These are phyloP conservation scores for Daldinia concentrica DNA, from an alignment of 495 filamentous ascomycete genomes.

Conservation along the genomic window DNA sequence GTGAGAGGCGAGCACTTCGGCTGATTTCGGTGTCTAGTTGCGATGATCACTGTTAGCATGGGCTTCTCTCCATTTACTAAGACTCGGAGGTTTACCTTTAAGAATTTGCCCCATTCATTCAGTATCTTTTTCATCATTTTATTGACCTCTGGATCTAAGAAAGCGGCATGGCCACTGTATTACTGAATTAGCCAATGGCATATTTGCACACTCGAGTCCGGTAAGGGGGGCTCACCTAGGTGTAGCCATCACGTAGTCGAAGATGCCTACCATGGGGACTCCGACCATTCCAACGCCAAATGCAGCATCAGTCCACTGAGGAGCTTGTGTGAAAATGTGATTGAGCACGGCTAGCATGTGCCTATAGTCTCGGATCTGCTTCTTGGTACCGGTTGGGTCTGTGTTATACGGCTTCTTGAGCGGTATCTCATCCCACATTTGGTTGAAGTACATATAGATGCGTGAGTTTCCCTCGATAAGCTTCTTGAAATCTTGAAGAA, in stretches of 20 bases:
- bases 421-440: slow-evolving; percentile 77
- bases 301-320: slow-evolving; percentile 66
- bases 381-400: slow-evolving; percentile 65
- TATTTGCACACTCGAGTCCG: slow-evolving; percentile 36
- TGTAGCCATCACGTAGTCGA: slow-evolving; percentile 80
- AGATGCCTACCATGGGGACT: slow-evolving; percentile 71
- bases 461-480: slow-evolving; percentile 58
- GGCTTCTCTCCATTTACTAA: neutral
- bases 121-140: slow-evolving; percentile 72
- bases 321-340: slow-evolving; percentile 68
- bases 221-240: slow-evolving; percentile 60
- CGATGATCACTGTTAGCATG: neutral
- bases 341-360: slow-evolving; percentile 74
- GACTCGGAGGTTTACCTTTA: slow-evolving; percentile 48
- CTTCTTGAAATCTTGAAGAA: slow-evolving; percentile 57
- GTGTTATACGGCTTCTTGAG: slow-evolving; percentile 62
- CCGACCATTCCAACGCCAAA: slow-evolving; percentile 70
- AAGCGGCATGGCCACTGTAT: slow-evolving; percentile 68
- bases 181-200: slow-evolving; percentile 64
- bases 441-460: slow-evolving; percentile 62
- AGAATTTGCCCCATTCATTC: slow-evolving; percentile 71
- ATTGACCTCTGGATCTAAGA: slow-evolving; percentile 74
- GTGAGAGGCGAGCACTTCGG: slow-evolving; percentile 62
- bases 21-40: slow-evolving; percentile 61
- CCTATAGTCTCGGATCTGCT: slow-evolving; percentile 68